phyloP scores from a whole-genome alignment of 768 basidiomycete genomes.

The Mycena kentingensis region DNA sequence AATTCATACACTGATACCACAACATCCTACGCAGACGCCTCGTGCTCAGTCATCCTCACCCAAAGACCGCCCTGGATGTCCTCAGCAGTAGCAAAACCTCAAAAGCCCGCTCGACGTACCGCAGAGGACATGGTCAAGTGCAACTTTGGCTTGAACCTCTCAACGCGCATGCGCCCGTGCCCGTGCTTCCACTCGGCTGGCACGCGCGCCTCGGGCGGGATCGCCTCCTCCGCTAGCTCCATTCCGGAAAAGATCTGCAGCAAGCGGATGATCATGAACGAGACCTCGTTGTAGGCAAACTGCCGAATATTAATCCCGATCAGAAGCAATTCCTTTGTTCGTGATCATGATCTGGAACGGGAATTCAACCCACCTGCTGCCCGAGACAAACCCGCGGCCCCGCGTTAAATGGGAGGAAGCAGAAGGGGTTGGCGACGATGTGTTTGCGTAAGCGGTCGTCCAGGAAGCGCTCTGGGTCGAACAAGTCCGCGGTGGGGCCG shows the following conservation, averaged over 20 bases:
- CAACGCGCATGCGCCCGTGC: no score
- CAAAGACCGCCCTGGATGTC: no score
- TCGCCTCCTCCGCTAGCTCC: not conserved
- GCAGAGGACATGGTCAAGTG: no score
- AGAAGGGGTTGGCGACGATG: not conserved
- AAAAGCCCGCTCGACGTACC: no score
- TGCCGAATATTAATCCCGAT: no score
- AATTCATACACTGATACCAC: no score
- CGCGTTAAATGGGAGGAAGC: not conserved
- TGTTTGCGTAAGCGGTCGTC: not conserved
- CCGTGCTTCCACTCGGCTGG: constrained; percentile 1
- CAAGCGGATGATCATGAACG: not conserved
- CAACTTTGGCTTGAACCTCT: no score
- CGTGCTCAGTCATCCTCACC: no score
- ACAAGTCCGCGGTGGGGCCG: not conserved
- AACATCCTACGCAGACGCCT: no score
- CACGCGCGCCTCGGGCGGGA: not conserved
- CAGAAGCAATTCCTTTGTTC: not conserved
- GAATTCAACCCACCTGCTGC: not conserved
- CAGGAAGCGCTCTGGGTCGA: not conserved
- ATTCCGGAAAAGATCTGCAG: not conserved
- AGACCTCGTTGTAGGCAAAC: not conserved
- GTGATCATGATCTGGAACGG: not conserved
- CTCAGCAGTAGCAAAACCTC: no score
- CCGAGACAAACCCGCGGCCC: not conserved